phyloP scores from a whole-genome alignment of 805 yeast genomes.

The Saccharomycopsis synnaedendra region DNA sequence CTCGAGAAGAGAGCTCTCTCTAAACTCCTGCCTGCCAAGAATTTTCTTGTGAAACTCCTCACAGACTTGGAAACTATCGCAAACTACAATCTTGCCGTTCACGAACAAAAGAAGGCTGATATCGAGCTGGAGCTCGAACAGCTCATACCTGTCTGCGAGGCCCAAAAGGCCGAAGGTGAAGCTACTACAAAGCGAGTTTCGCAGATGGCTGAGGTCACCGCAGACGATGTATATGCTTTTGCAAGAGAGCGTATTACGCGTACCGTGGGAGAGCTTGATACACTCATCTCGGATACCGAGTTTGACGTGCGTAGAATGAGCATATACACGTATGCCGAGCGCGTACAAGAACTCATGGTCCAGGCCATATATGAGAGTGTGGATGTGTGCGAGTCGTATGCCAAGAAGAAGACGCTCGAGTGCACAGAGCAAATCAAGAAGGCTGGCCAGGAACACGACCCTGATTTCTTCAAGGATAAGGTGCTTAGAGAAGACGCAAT shows the following conservation, averaged over 20 bases:
- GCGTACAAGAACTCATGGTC: conserved; percentile 59
- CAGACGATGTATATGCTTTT: conserved; percentile 45
- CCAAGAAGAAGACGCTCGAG: conserved; percentile 46
- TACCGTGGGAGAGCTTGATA: conserved; percentile 33
- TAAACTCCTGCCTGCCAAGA: conserved; percentile 86
- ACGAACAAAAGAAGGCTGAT: conserved; percentile 36
- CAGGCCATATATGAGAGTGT: conserved; percentile 57
- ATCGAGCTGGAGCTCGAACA: conserved; percentile 33
- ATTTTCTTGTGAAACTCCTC: conserved; percentile 61
- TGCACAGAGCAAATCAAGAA: conserved; percentile 52
- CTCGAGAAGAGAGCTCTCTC: conserved; percentile 83
- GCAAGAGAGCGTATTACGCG: conserved; percentile 42
- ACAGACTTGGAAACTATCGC: conserved; percentile 55
- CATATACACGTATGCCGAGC: conserved; percentile 55
- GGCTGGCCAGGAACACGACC: conserved; percentile 54
- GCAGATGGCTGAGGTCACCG: conserved; percentile 47
- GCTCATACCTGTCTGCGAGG: conserved; percentile 57
- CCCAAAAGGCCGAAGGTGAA: conserved; percentile 38
- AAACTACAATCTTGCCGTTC: conserved; percentile 45
- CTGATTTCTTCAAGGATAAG: conserved; percentile 40
- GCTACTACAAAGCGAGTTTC: conserved; percentile 49
- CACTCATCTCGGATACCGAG: neutral
- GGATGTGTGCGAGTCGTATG: conserved; percentile 50
- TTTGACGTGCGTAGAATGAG: conserved; percentile 30
- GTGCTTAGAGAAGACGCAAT: conserved; percentile 63